phyloP scores from a whole-genome alignment of 306 rosid species.

The Acmispon strigosus region DNA sequence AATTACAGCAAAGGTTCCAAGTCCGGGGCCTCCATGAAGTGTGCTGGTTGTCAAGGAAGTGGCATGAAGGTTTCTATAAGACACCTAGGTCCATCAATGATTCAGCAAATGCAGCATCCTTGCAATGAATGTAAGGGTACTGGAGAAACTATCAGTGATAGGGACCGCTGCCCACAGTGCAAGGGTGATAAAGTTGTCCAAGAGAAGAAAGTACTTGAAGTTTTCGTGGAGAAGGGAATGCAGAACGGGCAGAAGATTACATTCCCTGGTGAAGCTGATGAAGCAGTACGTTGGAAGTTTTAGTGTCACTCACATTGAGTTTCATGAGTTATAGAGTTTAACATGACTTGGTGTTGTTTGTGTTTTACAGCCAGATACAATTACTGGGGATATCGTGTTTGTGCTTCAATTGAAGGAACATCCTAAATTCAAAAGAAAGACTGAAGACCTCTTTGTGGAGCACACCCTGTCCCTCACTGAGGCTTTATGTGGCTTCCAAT shows the following conservation, averaged over 20 bases:
- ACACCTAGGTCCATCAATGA: conserved; percentile 94
- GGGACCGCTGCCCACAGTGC: conserved; percentile 81
- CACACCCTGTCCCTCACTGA: conserved; percentile 75
- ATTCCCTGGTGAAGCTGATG: conserved; percentile 98
- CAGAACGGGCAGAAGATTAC: conserved; percentile 80
- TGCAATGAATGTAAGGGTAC: conserved; percentile 96
- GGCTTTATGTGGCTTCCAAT: conserved; percentile 93
- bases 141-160: conserved; percentile 87
- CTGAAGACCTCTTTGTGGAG: conserved; percentile 74
- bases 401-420: conserved; percentile 93
- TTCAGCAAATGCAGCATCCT: conserved; percentile 97
- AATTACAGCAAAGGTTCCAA: conserved; percentile 81
- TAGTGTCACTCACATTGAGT: neutral
- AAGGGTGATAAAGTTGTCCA: conserved; percentile 92
- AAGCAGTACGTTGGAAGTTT: conserved; percentile 44
- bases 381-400: conserved; percentile 91
- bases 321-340: neutral
- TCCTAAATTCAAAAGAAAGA: conserved; percentile 78
- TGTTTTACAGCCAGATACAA: conserved; percentile 77
- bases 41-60: conserved; percentile 90
- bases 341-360: neutral
- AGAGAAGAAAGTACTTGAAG: conserved; percentile 94
- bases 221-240: conserved; percentile 92
- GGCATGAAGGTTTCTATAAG: conserved; percentile 94
- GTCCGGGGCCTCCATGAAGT: conserved; percentile 85